phyloP scores from a whole-genome alignment of 192 early-diverging fungal species.

The Pilobolus umbonatus region DNA sequence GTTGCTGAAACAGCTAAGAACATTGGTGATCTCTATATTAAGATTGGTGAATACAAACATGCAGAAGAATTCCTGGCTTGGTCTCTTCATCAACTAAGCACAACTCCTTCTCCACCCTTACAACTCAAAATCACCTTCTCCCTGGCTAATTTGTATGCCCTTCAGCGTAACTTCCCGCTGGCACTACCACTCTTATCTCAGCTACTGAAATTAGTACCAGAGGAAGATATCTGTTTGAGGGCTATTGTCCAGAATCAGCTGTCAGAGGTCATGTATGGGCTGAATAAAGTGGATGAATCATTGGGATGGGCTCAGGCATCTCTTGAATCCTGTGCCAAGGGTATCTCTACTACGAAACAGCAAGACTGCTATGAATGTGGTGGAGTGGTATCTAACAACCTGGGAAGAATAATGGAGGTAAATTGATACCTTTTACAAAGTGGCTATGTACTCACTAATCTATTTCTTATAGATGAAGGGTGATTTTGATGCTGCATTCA shows the following conservation, averaged over 20 bases:
- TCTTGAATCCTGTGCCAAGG: slow-evolving; percentile 37
- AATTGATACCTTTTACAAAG: too few relatives aligned
- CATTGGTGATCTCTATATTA: slow-evolving; percentile 34
- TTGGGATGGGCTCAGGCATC: slow-evolving; percentile 54
- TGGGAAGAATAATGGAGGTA: slow-evolving; percentile 50
- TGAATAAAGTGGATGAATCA: slow-evolving; percentile 44
- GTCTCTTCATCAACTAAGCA: slow-evolving; percentile 27
- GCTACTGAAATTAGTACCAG: slow-evolving; percentile 29
- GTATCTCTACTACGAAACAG: slow-evolving; percentile 9
- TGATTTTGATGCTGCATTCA: slow-evolving; percentile 33
- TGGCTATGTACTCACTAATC: background rate
- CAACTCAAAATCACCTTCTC: slow-evolving; percentile 17
- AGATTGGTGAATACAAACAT: slow-evolving; percentile 26
- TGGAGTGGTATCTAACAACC: slow-evolving; percentile 43
- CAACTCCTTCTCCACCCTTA: background rate
- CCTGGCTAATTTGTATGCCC: slow-evolving; percentile 48
- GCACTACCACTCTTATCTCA: slow-evolving; percentile 45
- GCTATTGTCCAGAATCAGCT: slow-evolving; percentile 52
- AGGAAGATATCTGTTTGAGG: slow-evolving; percentile 38
- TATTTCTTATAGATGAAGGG: slow-evolving; percentile 36
- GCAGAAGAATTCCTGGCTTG: slow-evolving; percentile 47
- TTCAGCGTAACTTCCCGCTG: slow-evolving; percentile 39
- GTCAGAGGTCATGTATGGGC: slow-evolving; percentile 43
- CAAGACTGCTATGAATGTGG: slow-evolving; percentile 54
- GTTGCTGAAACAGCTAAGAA: slow-evolving; percentile 29